Percentiles rank a stretch among this genome's conserved stretches.
phyloP scores from a whole-genome alignment of 2,329 filamentous ascomycete species.

The Fusarium beomiforme region DNA sequence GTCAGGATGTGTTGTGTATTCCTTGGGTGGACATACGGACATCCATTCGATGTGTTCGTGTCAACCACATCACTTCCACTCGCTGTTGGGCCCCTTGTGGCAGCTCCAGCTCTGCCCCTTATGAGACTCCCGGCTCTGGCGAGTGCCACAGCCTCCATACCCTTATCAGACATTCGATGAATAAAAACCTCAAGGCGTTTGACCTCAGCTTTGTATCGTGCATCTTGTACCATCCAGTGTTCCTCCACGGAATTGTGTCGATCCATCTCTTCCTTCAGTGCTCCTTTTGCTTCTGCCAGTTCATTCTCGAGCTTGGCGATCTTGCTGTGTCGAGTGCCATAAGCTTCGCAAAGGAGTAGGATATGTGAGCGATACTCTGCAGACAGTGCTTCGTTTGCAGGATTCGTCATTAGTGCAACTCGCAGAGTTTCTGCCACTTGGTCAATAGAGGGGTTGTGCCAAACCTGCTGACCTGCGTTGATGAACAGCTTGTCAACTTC shows the following conservation, averaged over 20 bases:
- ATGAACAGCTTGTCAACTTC: constrained; percentile 28
- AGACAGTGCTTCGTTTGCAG: constrained; percentile 49
- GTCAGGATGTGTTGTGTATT: not conserved
- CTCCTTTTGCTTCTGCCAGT: constrained; percentile 50
- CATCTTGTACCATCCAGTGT: constrained; percentile 37
- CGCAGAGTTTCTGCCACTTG: constrained; percentile 58
- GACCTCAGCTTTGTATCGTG: constrained; percentile 44
- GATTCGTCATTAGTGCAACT: constrained; percentile 52
- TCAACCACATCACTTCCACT: not conserved
- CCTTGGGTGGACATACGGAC: constrained; percentile 7
- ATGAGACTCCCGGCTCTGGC: constrained; percentile 54
- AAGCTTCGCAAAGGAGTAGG: constrained; percentile 50
- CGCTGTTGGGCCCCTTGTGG: not conserved
- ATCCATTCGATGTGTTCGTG: not conserved
- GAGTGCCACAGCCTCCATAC: constrained; percentile 56
- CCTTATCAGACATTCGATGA: constrained; percentile 52
- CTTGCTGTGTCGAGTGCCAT: constrained; percentile 44
- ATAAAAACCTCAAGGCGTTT: constrained; percentile 47
- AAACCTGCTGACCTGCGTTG: constrained; percentile 38
- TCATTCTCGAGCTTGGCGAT: constrained; percentile 49
- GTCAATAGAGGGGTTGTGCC: constrained; percentile 55
- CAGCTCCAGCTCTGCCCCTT: constrained; percentile 5
- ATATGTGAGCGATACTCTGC: constrained; percentile 56
- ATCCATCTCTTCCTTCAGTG: constrained; percentile 46
- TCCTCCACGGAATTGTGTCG: constrained; percentile 45